These are phyloP conservation scores for Epichloe sp. DNA, from an alignment of 2,329 filamentous ascomycete genomes.

Conservation along the genomic window DNA sequence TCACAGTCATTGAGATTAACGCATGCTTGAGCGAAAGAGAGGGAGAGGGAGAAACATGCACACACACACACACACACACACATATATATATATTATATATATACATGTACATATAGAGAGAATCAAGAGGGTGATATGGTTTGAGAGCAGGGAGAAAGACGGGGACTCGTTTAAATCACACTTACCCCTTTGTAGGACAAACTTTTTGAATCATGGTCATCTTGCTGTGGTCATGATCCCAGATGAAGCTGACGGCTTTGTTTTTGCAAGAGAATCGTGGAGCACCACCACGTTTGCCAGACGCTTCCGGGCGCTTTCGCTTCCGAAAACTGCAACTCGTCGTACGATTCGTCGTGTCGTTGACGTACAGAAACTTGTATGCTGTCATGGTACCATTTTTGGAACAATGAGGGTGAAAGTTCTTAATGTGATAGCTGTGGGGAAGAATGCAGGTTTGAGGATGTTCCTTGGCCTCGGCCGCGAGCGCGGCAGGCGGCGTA, in stretches of 20 bases:
- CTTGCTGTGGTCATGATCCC: constrained; percentile 12
- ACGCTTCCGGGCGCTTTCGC: constrained; percentile 23
- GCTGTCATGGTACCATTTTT: constrained; percentile 19
- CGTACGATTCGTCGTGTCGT: constrained; percentile 25
- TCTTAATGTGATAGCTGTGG: constrained; percentile 22
- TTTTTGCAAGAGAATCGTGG: constrained; percentile 31
- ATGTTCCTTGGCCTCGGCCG: constrained; percentile 12
- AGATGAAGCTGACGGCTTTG: constrained; percentile 30
- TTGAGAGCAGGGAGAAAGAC: too few relatives aligned
- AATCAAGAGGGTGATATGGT: neutral
- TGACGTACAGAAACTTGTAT: constrained; percentile 28
- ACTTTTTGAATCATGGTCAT: constrained; percentile 32
- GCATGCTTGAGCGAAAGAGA: too few relatives aligned
- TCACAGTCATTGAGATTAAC: too few relatives aligned
- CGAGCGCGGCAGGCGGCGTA: constrained; percentile 13
- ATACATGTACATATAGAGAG: too few relatives aligned
- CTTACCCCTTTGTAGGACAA: constrained; percentile 28
- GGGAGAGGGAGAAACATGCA: too few relatives aligned
- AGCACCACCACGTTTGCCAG: constrained; percentile 12
- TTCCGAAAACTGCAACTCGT: constrained; percentile 31
- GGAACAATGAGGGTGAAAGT: constrained; percentile 23
- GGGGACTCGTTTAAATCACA: neutral
- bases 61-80: too few relatives aligned
- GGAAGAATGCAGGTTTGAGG: constrained; percentile 24
- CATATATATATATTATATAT: too few relatives aligned